Base-by-base conservation (phyloP, 768 basidiomycete species). In the Hericium rajendrae region DNA sequence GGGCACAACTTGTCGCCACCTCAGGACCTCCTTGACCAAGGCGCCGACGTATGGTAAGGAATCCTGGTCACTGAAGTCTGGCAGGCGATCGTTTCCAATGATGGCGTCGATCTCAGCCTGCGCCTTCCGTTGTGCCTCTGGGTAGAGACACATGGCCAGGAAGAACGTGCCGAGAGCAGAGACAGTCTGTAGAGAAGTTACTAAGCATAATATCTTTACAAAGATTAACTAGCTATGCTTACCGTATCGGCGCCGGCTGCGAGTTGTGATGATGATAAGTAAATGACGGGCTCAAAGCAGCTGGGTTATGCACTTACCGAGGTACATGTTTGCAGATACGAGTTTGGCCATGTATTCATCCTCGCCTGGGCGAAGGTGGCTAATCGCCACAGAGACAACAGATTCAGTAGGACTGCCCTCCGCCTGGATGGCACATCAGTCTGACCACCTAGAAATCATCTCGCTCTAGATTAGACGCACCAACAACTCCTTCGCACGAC, bases 211-310 rank as follows among this genome's bases (percentile, higher is more conserved):
- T 3, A 18, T 10, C 32, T 6, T 46, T 1, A 26, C 43, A 46
- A n/a, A 9, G 15, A n/a, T 2, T 1, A n/a, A n/a, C 9, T 1
- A n/a, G 18, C n/a, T 8, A 5, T n/a, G 2, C n/a, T n/a, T 48
- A 64, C 64, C 48, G 62, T 64, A 53, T 64, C 64, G 3, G 60
- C 56, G 18, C 64, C 62, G 22, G 62, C 64, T 64, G 48, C 3
- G n/a, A 4, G 10, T 6, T 12, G 26, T 11, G 9, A 16, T 4
- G 15, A 20, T 22, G 22, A 26, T 51, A 18, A 32, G 49, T 26
- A 37, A 51, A 46, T 8, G 24, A 15, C 15, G 5, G 32, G 6
- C 22, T 26, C 3, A 28, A 51, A 11, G 49, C 49, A 24, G 28
- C 9, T 26, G 20, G 22, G 5, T 10, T 9, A 12, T 24, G 24